Evolutionary conservation across 2,329 filamentous ascomycete species (phyloP).

Genomic region (Xylariaceae sp.): DNA sequence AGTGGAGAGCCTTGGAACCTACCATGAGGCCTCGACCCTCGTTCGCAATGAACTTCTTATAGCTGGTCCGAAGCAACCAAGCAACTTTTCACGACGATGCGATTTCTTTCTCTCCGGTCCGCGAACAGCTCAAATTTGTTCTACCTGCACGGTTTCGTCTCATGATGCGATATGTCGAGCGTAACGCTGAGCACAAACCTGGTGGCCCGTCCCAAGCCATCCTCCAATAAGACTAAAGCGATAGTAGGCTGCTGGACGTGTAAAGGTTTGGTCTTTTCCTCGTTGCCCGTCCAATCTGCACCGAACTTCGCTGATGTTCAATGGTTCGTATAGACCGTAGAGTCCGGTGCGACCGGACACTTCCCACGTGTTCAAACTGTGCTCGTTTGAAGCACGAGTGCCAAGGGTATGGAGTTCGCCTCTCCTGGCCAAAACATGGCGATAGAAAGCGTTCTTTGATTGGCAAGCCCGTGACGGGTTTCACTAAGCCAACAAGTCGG

Average conservation of each 20-base stretch:
- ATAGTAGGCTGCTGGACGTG: conserved; percentile 17
- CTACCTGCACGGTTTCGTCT: too few relatives aligned
- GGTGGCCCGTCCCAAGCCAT: not conserved
- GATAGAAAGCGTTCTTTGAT: conserved; percentile 12
- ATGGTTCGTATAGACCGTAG: conserved; percentile 6
- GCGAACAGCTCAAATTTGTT: too few relatives aligned
- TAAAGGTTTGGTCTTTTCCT: conserved; percentile 8
- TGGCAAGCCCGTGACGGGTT: not conserved
- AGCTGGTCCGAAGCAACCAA: too few relatives aligned
- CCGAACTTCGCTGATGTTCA: not conserved
- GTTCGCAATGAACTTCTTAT: too few relatives aligned
- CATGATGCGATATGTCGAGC: too few relatives aligned
- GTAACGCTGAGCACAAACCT: too few relatives aligned
- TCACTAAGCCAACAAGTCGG: too few relatives aligned
- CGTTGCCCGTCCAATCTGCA: not conserved
- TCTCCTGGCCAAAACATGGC: conserved; percentile 16
- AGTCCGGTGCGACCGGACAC: conserved; percentile 12
- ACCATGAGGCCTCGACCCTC: too few relatives aligned
- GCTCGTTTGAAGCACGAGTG: conserved; percentile 7
- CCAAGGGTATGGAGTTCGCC: conserved; percentile 14
- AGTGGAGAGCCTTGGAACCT: too few relatives aligned
- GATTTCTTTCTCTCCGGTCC: too few relatives aligned
- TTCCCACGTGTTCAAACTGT: conserved; percentile 14
- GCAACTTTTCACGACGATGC: too few relatives aligned
- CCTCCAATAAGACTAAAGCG: conserved; percentile 7